These are phyloP conservation scores for Parastagonospora nodorum DNA, from an alignment of 2,329 filamentous ascomycete species.

Conservation along the genomic window DNA sequence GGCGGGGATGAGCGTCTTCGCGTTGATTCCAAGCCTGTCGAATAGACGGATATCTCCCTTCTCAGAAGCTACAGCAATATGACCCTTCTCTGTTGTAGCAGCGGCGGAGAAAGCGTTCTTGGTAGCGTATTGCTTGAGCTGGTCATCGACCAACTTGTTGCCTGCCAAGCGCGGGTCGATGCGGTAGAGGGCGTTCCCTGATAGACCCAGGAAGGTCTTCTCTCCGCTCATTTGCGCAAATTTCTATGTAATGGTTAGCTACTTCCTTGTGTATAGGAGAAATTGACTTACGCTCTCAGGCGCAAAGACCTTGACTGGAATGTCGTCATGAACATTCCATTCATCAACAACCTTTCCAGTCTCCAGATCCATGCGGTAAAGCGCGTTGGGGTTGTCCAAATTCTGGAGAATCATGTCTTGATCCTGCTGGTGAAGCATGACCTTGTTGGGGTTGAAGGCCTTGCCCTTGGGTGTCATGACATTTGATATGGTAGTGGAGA, in stretches of 20 bases:
- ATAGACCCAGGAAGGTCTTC: constrained; percentile 93
- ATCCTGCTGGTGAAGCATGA: constrained; percentile 93
- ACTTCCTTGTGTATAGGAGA: background rate
- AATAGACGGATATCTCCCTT: constrained; percentile 98
- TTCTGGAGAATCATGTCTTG: constrained; percentile 89
- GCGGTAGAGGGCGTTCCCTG: constrained; percentile 89
- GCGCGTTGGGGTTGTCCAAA: constrained; percentile 77
- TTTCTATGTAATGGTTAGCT: constrained; percentile 63
- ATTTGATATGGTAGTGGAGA: constrained; percentile 96
- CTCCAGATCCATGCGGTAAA: constrained; percentile 97
- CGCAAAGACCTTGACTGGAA: constrained; percentile 87
- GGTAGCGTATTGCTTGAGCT: constrained; percentile 93
- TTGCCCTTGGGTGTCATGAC: constrained; percentile 82
- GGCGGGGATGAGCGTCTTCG: constrained; percentile 95
- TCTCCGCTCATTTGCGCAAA: constrained; percentile 96
- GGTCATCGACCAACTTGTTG: constrained; percentile 88
- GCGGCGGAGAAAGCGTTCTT: constrained; percentile 98
- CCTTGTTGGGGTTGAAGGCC: constrained; percentile 91
- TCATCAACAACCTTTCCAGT: constrained; percentile 98
- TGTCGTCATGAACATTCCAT: constrained; percentile 98
- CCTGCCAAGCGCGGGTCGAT: constrained; percentile 89
- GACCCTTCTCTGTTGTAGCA: constrained; percentile 93
- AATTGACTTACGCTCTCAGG: constrained; percentile 72
- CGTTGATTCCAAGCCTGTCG: constrained; percentile 93
- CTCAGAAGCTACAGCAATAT: constrained; percentile 94